Percentiles rank a stretch among this genome's conserved stretches.
phyloP scores from a whole-genome alignment of 1,284 basidiomycete species.

The Meripilus lineatus region DNA sequence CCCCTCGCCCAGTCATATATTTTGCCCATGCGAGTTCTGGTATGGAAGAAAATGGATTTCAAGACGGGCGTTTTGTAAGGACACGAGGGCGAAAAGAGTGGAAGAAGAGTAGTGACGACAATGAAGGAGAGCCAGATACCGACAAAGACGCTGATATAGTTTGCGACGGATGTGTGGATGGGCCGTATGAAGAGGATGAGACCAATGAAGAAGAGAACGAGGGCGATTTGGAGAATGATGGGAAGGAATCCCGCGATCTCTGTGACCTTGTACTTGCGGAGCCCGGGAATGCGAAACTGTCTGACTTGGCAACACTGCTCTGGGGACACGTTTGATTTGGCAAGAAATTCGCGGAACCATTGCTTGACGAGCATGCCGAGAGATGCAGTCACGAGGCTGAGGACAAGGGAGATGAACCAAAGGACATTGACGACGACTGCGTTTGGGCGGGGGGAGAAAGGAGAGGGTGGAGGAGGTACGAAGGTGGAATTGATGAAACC shows the following conservation, averaged over 20 bases:
- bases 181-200: constrained; percentile 33
- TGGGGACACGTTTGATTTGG: constrained; percentile 29
- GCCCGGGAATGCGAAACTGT: constrained; percentile 31
- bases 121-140: constrained; percentile 13
- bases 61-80: constrained; percentile 1
- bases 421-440: constrained; percentile 30
- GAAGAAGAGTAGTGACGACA: not conserved
- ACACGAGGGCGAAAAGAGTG: not conserved
- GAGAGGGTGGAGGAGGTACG: not conserved
- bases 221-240: constrained; percentile 34
- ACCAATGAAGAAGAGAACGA: constrained; percentile 37
- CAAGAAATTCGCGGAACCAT: constrained; percentile 20
- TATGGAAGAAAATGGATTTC: too few species aligned
- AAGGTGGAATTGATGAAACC: not conserved
- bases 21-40: too few species aligned
- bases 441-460: constrained; percentile 14
- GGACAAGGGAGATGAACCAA: constrained; percentile 29
- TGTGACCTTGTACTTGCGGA: constrained; percentile 31
- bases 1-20: too few species aligned
- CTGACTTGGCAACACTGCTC: constrained; percentile 34
- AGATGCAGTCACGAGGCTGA: constrained; percentile 22
- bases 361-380: constrained; percentile 10
- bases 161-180: constrained; percentile 27
- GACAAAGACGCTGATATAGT: constrained; percentile 27
- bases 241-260: constrained; percentile 34